Evolutionary conservation across 352 stramenopile species (phyloP), one percentile per base, ranked within the genome.

Genomic region (Hyaloperonospora arabidopsidis): DNA sequence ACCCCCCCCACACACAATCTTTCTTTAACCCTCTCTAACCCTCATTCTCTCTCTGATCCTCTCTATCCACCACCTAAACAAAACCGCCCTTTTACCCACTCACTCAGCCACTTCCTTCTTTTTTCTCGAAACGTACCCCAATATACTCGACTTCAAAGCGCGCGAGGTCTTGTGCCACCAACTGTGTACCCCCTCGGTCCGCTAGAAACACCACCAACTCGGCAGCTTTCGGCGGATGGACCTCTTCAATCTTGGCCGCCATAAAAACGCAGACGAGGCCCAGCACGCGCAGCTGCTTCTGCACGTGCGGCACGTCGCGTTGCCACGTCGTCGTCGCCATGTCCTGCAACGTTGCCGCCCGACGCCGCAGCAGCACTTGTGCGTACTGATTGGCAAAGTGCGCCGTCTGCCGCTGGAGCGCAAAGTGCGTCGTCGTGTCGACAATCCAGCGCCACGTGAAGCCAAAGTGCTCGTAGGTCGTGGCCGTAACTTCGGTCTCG

Each of bases 171-270:
- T 87, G 70, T 0, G 55, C 54, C 15, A 72, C 62, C 51, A 77
- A 61, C 36, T 67, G 61, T 13, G 77, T 64, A 8, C 49, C 66
- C 12, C 77, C 75, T 23, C 71, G 62, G 19, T 86, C 67, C 14
- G 74, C 70, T 46, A 86, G 64, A 59, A 72, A 88, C 19, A 69
- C 61, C 5, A 74, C 76, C n/a, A 90, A 63, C 23, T 90, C 80
- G 5, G 70, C 72, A 0, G 74, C 74, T 57, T 90, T 90, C 21
- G 80, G 80, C 18, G 80, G 80, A 39, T 88, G 76, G 12, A 90
- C 78, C 48, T 90, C 80, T 58, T 90, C 80, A 50, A 90, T 90
- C 72, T 90, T 90, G 44, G 77, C 77, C n/a, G 80, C 80, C 66
- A 90, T 86, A 56, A 88, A 90, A 39, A 90, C 80, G 46, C 77